A percentile compares a stretch with the other conserved stretches of the same genome.
Evolutionary conservation across 2,329 filamentous ascomycete species (phyloP).

Genomic region (Diaporthe nobilis): DNA sequence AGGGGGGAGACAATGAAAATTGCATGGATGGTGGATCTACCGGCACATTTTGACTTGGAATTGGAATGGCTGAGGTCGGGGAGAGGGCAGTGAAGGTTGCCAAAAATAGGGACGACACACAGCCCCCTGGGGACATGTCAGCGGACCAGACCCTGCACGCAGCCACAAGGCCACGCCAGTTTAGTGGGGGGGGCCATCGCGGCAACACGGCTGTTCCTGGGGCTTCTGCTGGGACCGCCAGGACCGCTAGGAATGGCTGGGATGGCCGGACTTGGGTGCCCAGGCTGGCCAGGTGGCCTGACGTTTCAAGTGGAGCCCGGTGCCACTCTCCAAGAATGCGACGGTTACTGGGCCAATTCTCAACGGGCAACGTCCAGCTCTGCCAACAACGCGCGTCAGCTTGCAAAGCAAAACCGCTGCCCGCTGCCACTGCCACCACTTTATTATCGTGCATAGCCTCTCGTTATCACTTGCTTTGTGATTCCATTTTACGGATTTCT

Average conservation of each 20-base stretch:
- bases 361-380: neutral
- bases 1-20: neutral
- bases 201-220: slow-evolving; percentile 11
- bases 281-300: slow-evolving; percentile 1
- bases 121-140: slow-evolving; percentile 10
- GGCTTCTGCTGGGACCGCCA: neutral
- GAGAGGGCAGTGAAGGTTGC: neutral
- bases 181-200: neutral
- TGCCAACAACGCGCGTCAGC: slow-evolving; percentile 26
- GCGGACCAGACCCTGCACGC: slow-evolving; percentile 10
- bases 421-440: slow-evolving; percentile 1
- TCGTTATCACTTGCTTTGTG: neutral
- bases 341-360: slow-evolving; percentile 31
- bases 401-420: slow-evolving; percentile 11
- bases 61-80: neutral
- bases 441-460: slow-evolving; percentile 15
- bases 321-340: slow-evolving; percentile 12
- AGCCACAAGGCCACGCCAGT: slow-evolving; percentile 25
- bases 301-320: slow-evolving; percentile 28
- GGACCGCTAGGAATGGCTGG: slow-evolving; percentile 8
- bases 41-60: neutral
- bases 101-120: slow-evolving; percentile 18
- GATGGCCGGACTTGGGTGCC: slow-evolving; percentile 8
- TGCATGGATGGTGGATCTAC: slow-evolving; percentile 9
- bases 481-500: neutral